Base-by-base conservation (phyloP, 345 rosid species). In the Gossypium herbaceum region DNA sequence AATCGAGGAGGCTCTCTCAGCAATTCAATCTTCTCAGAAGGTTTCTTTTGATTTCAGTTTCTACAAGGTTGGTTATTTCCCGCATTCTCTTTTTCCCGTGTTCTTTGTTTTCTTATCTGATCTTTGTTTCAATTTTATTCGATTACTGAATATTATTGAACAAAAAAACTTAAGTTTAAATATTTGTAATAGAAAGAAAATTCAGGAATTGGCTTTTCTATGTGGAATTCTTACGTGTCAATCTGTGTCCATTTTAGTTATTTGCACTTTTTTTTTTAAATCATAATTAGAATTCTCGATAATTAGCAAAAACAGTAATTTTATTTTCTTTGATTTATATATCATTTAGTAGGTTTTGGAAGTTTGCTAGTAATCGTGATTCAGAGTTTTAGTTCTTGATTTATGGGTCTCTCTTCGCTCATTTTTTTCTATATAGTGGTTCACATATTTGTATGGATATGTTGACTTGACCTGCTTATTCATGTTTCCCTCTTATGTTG, bases 1-100 rank as follows among this genome's bases (percentile, higher is more conserved):
- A 29, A 76, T 90, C 70, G 97, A 89, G 45, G 87, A 75, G 55
- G 96, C 99, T 71, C 87, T 95, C 63, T 81, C 91, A 15, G 63
- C 84, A 0, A 85, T 93, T 79, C 89, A 85, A 2, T 83, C 94
- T 2, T 67, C 80, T 47, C 83, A 71, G 45, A 89, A 70, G 59
- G 74, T 82, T 51, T 81, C 84, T 3, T 57, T 83, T 55, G 96
- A 92, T 83, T 87, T 93, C 62, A 79, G 85, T 61, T 90, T 89
- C 80, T 81, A 78, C 39, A 88, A 91, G 97, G 99, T 88, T 22
- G 17, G 77, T 68, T 16, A 48, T 15, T 69, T 41, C 61, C n/a
- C 20, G 24, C 77, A 67, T 16, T 69, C 12, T 58, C 25, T 3
- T 22, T 24, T 10, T 61, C 7, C 7, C 2, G n/a, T 78, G 65